These are phyloP conservation scores for Plasmodium coatneyi DNA, from an alignment of 169 alveolate genomes.

Conservation along the genomic window DNA sequence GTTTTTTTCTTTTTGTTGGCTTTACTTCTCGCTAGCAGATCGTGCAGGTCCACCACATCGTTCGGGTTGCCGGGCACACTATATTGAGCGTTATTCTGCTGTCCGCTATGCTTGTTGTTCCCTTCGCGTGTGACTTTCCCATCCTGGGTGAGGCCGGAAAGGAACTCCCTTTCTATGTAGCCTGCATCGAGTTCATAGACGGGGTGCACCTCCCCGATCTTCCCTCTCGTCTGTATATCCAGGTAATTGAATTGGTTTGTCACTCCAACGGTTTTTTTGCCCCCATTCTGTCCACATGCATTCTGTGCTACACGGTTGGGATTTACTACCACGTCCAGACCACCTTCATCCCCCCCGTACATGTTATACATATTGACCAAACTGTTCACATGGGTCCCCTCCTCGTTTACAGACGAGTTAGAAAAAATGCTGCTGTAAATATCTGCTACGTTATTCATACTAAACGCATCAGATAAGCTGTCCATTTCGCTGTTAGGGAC, in stretches of 20 bases:
- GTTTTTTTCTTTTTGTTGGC: not conserved
- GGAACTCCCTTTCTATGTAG: conserved; percentile 31
- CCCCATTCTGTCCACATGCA: not conserved
- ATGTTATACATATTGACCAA: not conserved
- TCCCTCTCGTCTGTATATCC: not conserved
- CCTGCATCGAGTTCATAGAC: conserved; percentile 21
- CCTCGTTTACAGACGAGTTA: not conserved
- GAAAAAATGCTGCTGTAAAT: conserved; percentile 37
- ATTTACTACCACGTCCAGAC: not conserved
- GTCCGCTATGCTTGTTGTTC: not conserved
- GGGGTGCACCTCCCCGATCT: not conserved
- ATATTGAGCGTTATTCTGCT: not conserved
- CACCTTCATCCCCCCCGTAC: not conserved
- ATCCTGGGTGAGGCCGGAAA: not conserved
- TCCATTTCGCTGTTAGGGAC: not conserved
- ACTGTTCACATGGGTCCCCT: not conserved
- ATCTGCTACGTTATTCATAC: conserved; percentile 4
- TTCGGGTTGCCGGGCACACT: not conserved
- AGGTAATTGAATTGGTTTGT: not conserved
- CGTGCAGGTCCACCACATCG: conserved; percentile 13
- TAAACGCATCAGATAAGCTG: not conserved
- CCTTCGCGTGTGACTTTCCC: not conserved
- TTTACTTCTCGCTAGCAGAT: not conserved
- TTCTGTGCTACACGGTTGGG: not conserved
- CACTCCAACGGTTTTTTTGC: not conserved